These are phyloP conservation scores for Zygosaccharomyces pseudobailii DNA, from an alignment of 1,139 yeast genomes.

Conservation along the genomic window DNA sequence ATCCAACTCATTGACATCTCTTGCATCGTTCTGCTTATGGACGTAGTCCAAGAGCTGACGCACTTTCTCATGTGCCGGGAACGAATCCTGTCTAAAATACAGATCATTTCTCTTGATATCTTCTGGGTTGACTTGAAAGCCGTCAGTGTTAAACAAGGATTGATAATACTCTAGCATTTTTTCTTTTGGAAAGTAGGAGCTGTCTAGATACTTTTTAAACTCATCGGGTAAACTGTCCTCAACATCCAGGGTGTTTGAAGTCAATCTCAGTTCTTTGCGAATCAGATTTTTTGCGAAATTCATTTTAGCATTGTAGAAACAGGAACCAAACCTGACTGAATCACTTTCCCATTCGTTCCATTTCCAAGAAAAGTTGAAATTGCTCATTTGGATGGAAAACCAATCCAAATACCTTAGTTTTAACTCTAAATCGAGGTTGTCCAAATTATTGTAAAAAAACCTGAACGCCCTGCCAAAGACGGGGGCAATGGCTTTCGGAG, in stretches of 20 bases:
- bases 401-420: slow-evolving; percentile 76
- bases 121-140: slow-evolving; percentile 26
- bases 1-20: slow-evolving; percentile 33
- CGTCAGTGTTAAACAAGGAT: slow-evolving; percentile 27
- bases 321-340: slow-evolving; percentile 38
- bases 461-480: slow-evolving; percentile 93
- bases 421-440: slow-evolving; percentile 69
- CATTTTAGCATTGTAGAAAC: slow-evolving; percentile 62
- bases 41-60: slow-evolving; percentile 34
- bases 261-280: slow-evolving; percentile 74
- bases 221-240: slow-evolving; percentile 73
- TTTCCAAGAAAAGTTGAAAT: slow-evolving; percentile 94
- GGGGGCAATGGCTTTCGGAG: slow-evolving; percentile 90
- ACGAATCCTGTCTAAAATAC: slow-evolving; percentile 33
- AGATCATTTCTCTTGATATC: slow-evolving; percentile 29
- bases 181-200: slow-evolving; percentile 40
- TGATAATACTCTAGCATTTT: slow-evolving; percentile 38
- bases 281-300: slow-evolving; percentile 75
- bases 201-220: slow-evolving; percentile 58
- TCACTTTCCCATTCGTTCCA: slow-evolving; percentile 92
- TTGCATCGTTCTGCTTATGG: slow-evolving; percentile 34
- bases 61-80: slow-evolving; percentile 34
- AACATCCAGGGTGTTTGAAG: slow-evolving; percentile 64
- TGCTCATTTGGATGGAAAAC: slow-evolving; percentile 91
- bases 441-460: slow-evolving; percentile 66